Conservation (phyloP, 2,329 filamentous ascomycete genomes). For the Ophiocordyceps camponoti-saundersi region DNA sequence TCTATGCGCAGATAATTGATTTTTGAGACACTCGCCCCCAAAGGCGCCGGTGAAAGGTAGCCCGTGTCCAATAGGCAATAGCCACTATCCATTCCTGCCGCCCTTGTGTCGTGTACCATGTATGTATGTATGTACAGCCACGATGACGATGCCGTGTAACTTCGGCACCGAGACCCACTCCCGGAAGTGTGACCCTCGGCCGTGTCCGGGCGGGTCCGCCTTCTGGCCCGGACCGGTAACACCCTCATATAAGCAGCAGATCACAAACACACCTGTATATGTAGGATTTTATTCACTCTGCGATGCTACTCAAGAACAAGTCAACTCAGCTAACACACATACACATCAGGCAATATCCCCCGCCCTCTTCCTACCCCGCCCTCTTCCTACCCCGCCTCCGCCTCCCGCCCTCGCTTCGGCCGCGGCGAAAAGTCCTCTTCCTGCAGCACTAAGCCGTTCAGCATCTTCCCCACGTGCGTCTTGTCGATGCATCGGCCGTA, state of each 20-base stretch:
- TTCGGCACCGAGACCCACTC: not conserved
- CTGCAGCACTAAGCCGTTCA: not conserved
- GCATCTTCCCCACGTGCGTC: not conserved
- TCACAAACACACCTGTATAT: too few relatives aligned
- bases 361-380: not conserved
- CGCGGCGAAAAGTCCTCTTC: not conserved
- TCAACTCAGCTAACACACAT: not conserved
- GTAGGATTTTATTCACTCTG: too few relatives aligned
- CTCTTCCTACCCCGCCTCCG: not conserved
- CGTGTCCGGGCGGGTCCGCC: not conserved
- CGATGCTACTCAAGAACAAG: not conserved
- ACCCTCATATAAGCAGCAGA: too few relatives aligned
- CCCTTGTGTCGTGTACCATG: too few relatives aligned
- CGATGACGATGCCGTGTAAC: not conserved
- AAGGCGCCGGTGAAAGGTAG: too few relatives aligned
- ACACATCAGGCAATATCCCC: not conserved
- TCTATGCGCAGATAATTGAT: too few relatives aligned
- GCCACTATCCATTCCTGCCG: too few relatives aligned
- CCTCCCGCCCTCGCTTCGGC: not conserved
- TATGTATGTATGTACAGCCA: too few relatives aligned
- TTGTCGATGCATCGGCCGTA: not conserved
- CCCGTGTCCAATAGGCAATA: too few relatives aligned
- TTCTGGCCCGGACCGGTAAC: not conserved
- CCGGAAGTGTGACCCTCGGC: not conserved
- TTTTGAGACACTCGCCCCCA: too few relatives aligned